Conservation (phyloP, 257 asterid species). For the Nicotiana sylvestris region DNA sequence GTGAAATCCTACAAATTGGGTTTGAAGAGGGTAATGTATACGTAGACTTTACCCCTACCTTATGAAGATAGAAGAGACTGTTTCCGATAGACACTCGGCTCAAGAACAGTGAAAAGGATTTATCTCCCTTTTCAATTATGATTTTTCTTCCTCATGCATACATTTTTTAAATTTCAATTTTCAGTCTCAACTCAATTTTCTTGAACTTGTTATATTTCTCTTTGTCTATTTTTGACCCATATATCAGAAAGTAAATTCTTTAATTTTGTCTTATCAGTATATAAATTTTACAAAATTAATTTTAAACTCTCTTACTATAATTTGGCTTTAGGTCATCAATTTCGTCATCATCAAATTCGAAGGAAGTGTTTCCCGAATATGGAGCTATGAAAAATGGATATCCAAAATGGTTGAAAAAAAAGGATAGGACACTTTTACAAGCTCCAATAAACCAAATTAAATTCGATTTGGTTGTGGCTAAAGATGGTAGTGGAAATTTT, state of each 20-base stretch:
- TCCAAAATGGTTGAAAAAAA: constrained; percentile 60
- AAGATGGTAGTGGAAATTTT: constrained; percentile 84
- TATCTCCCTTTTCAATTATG: neutral
- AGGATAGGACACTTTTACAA: constrained; percentile 59
- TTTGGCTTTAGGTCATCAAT: neutral
- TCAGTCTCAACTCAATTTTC: neutral
- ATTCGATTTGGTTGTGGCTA: constrained; percentile 53
- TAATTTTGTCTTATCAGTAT: neutral
- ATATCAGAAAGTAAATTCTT: neutral
- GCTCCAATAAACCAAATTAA: constrained; percentile 34
- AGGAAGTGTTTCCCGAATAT: constrained; percentile 34
- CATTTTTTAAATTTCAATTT: neutral
- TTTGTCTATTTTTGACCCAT: neutral
- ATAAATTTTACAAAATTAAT: too few species aligned
- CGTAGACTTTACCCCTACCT: too few species aligned
- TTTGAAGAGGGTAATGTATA: too few species aligned
- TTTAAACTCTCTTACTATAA: neutral
- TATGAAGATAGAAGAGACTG: too few species aligned
- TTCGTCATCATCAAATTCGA: neutral
- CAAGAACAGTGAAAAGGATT: neutral
- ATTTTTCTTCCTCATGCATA: neutral
- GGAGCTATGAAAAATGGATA: constrained; percentile 37
- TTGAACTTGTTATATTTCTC: neutral
- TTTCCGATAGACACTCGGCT: too few species aligned
- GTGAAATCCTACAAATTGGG: fast-evolving